Evolutionary conservation across 306 rosid genomes (phyloP).

Genomic region (Vigna angularis): DNA sequence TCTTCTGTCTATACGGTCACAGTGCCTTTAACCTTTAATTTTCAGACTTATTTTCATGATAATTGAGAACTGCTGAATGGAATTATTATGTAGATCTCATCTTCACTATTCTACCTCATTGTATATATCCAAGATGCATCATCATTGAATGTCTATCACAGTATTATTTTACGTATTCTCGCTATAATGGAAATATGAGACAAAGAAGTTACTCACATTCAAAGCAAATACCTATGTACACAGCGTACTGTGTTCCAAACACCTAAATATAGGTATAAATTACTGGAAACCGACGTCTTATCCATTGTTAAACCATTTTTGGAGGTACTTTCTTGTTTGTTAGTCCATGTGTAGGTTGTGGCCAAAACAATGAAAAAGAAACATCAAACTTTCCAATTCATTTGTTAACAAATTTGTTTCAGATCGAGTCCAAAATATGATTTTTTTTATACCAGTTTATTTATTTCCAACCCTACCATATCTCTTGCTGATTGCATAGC

Average conservation of each 20-base stretch:
- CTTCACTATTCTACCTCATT: background rate
- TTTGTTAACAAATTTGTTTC: constrained; percentile 5
- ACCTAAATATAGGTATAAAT: constrained; percentile 7
- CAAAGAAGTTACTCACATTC: background rate
- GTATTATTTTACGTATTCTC: background rate
- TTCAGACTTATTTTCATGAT: constrained; percentile 15
- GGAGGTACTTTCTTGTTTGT: constrained; percentile 48
- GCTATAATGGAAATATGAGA: background rate
- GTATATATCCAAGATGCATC: background rate
- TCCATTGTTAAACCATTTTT: constrained; percentile 47
- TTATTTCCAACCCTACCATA: constrained; percentile 45
- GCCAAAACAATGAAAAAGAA: constrained; percentile 46
- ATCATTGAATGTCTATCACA: background rate
- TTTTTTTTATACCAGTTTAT: background rate
- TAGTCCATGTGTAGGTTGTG: constrained; percentile 33
- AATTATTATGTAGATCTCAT: constrained; percentile 28
- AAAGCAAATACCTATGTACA: constrained; percentile 29
- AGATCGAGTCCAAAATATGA: background rate
- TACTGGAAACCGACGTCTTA: constrained; percentile 48
- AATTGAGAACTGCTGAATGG: constrained; percentile 31
- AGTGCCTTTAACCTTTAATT: constrained; percentile 35
- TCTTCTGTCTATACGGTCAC: constrained; percentile 47
- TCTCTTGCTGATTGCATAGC: constrained; percentile 46
- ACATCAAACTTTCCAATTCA: constrained; percentile 28
- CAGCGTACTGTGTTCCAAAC: constrained; percentile 49